These are phyloP conservation scores for Penicillium steckii DNA, from an alignment of 495 filamentous ascomycete species.

Conservation along the genomic window DNA sequence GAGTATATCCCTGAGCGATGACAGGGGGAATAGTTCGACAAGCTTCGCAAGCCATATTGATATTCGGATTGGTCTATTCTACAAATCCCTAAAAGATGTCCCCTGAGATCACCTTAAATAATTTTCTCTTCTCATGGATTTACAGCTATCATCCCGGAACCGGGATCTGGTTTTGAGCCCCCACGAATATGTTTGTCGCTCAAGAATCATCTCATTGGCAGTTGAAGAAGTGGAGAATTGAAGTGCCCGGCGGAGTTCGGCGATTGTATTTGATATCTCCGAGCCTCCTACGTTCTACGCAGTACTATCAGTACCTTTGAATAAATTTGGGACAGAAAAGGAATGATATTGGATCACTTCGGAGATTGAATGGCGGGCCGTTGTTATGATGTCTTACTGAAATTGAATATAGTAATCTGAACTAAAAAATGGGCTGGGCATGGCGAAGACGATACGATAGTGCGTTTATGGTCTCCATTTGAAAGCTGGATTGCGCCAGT, in stretches of 20 bases:
- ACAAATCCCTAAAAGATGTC: neutral
- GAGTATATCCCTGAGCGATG: slow-evolving; percentile 54
- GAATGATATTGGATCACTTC: no score
- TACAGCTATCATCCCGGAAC: neutral
- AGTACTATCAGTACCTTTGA: no score
- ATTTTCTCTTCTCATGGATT: neutral
- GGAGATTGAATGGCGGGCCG: no score
- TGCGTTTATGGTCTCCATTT: slow-evolving; percentile 47
- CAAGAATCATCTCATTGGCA: no score
- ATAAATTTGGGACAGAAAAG: no score
- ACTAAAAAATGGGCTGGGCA: neutral
- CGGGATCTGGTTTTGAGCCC: neutral
- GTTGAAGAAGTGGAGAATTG: no score
- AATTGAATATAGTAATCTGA: neutral
- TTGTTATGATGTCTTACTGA: no score
- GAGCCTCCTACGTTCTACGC: no score
- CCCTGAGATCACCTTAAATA: neutral
- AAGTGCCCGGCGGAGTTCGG: no score
- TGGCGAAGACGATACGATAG: no score
- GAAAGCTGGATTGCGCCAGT: slow-evolving; percentile 74
- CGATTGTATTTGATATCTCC: no score
- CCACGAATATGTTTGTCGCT: neutral
- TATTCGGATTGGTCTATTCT: neutral
- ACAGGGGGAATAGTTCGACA: slow-evolving; percentile 75
- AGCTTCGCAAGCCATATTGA: slow-evolving; percentile 49